Evolutionary conservation across 768 basidiomycete genomes (phyloP), one percentile per base, ranked within the genome.

Genomic region (Leccinum arenicola): DNA sequence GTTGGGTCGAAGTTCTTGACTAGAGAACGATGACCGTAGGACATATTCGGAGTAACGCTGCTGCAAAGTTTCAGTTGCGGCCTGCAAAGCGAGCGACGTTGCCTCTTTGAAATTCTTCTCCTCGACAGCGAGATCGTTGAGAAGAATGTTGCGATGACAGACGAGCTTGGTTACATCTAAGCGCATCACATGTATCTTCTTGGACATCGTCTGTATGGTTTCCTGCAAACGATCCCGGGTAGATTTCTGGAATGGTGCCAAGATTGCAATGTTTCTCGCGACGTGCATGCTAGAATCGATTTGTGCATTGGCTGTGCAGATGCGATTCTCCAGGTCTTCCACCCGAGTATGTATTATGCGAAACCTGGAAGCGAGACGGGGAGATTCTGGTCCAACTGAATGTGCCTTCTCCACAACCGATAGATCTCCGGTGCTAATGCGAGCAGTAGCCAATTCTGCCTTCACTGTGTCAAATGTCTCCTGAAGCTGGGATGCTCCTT

Each of bases 381-480:
- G 59, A 64, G 67, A 54, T 67, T 70, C 70, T 57, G 60, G 67
- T n/a, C 64, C 61, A 38, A 63, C 64, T 6, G 52, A 31, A 50
- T 72, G 66, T 35, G 55, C 38, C 31, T 58, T 67, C 19, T 64
- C 60, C 27, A 25, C 27, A 25, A 29, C 21, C 2, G 58, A 54
- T 68, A 19, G 60, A 66, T 77, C 68, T 56, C 71, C 57, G 38
- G 74, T 62, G 61, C 73, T 64, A 63, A 71, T 70, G 15, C 74
- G 73, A 1, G 78, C 79, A 25, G 88, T 80, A 1, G 88, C 90
- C 52, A 95, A 77, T 66, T 91, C 88, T 1, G 90, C 89, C 73
- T 95, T 94, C 66, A 95, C 90, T 66, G 87, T 83, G 64, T 92
- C 86, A 69, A 94, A 95, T 0, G 91, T 91, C 21, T 88, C 86